Base-by-base conservation (phyloP, 2,329 filamentous ascomycete species). In the Fusarium clavum region DNA sequence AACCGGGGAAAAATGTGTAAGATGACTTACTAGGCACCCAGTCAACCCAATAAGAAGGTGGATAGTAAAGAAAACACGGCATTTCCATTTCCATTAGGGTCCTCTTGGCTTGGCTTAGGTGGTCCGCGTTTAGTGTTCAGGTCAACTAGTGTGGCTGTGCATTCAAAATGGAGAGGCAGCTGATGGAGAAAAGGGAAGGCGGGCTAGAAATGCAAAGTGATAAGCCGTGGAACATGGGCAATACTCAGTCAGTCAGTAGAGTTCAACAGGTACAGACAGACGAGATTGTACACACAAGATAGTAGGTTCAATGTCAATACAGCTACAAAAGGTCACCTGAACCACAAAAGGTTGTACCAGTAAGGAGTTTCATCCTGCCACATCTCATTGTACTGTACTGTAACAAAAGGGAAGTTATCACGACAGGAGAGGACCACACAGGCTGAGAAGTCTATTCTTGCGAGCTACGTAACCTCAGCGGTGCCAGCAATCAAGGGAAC, bases 71-170 rank as follows among this genome's bases (percentile, higher is more conserved):
- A 49, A 29, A 43, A 20, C 44, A 51, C 30, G 18, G 46, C 41
- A 56, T 32, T 29, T 34, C 18, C 34, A 38, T 38, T n/a, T n/a
- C 34, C 43, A 51, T 32, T 20, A 30, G 32, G 22, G 57, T 41
- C 14, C 24, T 57, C 43, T 47, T 45, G 45, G 45, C 22, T 48
- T 44, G 45, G 41, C 22, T 45, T 64, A 57, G 10, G 34, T 11
- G 34, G 59, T 64, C 7, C 9, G 49, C 59, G 32, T 61, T 46
- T 41, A 44, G 41, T 43, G 30, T 72, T 71, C 69, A 71, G 69
- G 69, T 63, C 69, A 49, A 49, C 24, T n/a, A 63, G 46, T 48
- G 69, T 72, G 69, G 69, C 69, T 70, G 69, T 70, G 69, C 61
- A 71, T 29, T 41, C 49, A 52, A 52, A 41, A 56, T 61, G 48